These are phyloP conservation scores for Wallacemonas collosoma DNA, from an alignment of 208 protist species.

Conservation along the genomic window DNA sequence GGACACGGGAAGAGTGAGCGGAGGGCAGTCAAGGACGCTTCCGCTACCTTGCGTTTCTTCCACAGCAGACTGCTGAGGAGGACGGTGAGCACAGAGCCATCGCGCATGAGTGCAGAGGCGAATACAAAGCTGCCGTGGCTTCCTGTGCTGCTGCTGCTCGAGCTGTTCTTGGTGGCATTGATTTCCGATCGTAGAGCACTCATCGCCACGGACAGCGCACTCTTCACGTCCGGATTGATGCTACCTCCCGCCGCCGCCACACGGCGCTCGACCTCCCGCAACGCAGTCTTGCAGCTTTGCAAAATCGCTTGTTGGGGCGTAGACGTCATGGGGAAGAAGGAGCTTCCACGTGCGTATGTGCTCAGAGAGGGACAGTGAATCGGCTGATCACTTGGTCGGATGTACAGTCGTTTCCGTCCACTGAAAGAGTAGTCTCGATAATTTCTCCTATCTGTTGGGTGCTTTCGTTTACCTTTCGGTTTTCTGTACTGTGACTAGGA, in stretches of 20 bases:
- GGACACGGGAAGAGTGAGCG: conserved; percentile 43
- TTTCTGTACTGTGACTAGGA: too few relatives aligned
- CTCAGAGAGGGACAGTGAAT: too few relatives aligned
- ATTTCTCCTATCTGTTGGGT: too few relatives aligned
- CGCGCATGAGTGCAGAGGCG: not conserved
- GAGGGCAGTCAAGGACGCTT: conserved; percentile 35
- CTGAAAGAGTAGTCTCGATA: too few relatives aligned
- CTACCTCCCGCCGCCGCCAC: not conserved
- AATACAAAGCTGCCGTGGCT: not conserved
- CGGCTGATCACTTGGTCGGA: too few relatives aligned
- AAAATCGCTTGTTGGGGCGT: conserved; percentile 1
- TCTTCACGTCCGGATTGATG: not conserved
- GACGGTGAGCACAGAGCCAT: conserved; percentile 32
- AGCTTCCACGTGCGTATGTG: too few relatives aligned
- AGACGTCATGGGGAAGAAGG: not conserved
- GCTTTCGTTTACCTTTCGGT: too few relatives aligned
- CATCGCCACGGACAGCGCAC: not conserved
- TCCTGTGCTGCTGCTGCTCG: not conserved
- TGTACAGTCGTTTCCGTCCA: too few relatives aligned
- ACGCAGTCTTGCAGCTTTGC: conserved; percentile 11
- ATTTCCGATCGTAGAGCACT: conserved; percentile 1
- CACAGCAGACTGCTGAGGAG: conserved; percentile 57
- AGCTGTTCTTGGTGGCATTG: not conserved
- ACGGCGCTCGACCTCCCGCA: conserved; percentile 11
- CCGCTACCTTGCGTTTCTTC: conserved; percentile 55